phyloP scores from a whole-genome alignment of 179 eudicot species.

The Dionaea muscipula region DNA sequence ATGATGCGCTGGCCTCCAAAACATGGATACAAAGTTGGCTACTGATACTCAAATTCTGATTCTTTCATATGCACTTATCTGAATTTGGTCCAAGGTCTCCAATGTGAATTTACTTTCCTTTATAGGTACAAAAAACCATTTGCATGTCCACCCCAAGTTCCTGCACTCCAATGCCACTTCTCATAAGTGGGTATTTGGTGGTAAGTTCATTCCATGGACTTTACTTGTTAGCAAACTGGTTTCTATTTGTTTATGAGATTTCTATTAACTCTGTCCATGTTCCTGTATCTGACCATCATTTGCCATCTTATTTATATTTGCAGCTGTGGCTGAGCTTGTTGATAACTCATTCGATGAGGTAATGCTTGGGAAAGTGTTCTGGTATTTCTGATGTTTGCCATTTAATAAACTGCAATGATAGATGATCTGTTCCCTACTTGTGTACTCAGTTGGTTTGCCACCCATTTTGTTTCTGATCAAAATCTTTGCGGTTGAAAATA shows the following conservation, averaged over 20 bases:
- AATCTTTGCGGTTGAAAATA: too few species aligned
- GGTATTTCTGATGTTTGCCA: too few species aligned
- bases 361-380: conserved; percentile 8
- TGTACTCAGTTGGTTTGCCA: too few species aligned
- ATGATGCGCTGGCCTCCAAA: conserved; percentile 32
- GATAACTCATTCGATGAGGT: conserved; percentile 94
- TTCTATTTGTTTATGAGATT: conserved; percentile 5
- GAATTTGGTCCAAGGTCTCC: conserved; percentile 5
- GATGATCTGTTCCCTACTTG: too few species aligned
- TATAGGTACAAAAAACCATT: conserved; percentile 45
- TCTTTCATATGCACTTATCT: neutral
- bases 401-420: too few species aligned
- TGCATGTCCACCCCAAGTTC: conserved; percentile 79
- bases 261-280: conserved; percentile 4
- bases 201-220: conserved; percentile 27
- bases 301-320: conserved; percentile 4
- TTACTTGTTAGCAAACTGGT: neutral
- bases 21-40: conserved; percentile 39
- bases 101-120: conserved; percentile 9
- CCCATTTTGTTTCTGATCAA: too few species aligned
- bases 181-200: conserved; percentile 98
- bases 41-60: conserved; percentile 6
- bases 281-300: neutral
- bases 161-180: conserved; percentile 96
- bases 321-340: conserved; percentile 85